Evolutionary conservation across 2,329 filamentous ascomycete genomes (phyloP), one percentile per base, ranked within the genome.

Genomic region (Aureobasidium subglaciale): DNA sequence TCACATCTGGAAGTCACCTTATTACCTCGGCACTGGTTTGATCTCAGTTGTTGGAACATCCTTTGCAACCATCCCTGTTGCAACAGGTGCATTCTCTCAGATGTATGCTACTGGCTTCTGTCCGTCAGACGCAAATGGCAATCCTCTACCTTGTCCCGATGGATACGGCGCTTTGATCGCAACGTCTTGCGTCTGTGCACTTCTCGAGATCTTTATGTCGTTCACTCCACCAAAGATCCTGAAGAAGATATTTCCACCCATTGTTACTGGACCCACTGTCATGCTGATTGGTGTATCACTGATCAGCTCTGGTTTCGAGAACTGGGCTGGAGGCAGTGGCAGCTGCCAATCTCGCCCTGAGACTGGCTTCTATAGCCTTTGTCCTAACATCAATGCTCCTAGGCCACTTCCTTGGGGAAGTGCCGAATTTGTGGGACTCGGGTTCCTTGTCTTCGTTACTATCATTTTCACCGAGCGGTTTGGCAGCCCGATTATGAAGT

Each of bases 401-500:
- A 84, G 85, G 57, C 78, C 87, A 13, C 75, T 92, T 1, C 84
- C 74, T 0, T 93, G 89, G 89, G 89, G 87, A 3, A 84, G 83
- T 34, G 81, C 88, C 1, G 85, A 93, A 69, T 90, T 86, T 62
- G 81, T 93, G 5, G 88, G 83, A 0, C 79, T 93, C 2, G 88
- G 88, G 0, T 91, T 93, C 72, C 83, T 83, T 41, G 88, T 91
- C 32, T 92, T 92, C 65, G 62, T 86, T 41, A 87, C 85, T 25
- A 92, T 93, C 65, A 85, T 93, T 58, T 67, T 92, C 11, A 88
- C 86, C 67, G 88, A 93, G 69, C 81, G 87, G 10, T 90, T 91
- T 63, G 89, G 89, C 1, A 80, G 87, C 0, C 88, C 89, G 0
- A 86, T 93, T 61, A 91, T 93, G 86, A 91, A 91, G 67, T 88